Evolutionary conservation across 2,329 filamentous ascomycete species (phyloP).

Genomic region (Metarhizium album): DNA sequence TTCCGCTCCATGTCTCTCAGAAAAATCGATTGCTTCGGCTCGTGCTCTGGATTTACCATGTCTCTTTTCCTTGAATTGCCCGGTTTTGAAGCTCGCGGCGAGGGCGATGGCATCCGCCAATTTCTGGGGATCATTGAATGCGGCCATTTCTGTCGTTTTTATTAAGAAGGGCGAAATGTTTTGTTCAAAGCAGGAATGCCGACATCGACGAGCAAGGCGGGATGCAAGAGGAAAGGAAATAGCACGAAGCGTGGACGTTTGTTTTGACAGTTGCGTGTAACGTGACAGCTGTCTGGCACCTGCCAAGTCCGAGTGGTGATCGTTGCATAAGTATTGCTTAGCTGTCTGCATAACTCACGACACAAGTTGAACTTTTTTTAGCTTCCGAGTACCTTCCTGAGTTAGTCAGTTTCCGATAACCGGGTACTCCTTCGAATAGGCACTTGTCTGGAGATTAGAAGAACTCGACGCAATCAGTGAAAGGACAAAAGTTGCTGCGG

Average conservation of each 20-base stretch:
- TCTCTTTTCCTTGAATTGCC: slow-evolving; percentile 1
- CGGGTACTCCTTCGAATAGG: too few relatives aligned
- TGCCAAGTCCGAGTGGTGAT: neutral
- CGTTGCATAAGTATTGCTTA: neutral
- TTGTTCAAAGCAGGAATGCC: neutral
- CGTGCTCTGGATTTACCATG: neutral
- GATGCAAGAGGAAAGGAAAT: neutral
- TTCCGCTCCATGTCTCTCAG: neutral
- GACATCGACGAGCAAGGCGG: neutral
- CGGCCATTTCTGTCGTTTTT: slow-evolving; percentile 9
- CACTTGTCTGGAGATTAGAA: too few relatives aligned
- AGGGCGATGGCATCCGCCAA: slow-evolving; percentile 18
- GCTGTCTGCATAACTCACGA: neutral
- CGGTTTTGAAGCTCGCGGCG: slow-evolving; percentile 15
- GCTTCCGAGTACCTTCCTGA: too few relatives aligned
- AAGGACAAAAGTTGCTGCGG: too few relatives aligned
- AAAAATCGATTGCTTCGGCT: neutral
- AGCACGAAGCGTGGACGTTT: neutral
- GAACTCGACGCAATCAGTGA: too few relatives aligned
- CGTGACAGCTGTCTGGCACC: slow-evolving; percentile 4
- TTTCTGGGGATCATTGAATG: slow-evolving; percentile 15
- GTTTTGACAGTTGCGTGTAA: neutral
- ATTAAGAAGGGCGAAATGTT: neutral
- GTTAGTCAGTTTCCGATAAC: too few relatives aligned
- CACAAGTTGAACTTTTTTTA: neutral